Conservation (phyloP, 1,284 basidiomycete species). For the Boletus smithii region DNA sequence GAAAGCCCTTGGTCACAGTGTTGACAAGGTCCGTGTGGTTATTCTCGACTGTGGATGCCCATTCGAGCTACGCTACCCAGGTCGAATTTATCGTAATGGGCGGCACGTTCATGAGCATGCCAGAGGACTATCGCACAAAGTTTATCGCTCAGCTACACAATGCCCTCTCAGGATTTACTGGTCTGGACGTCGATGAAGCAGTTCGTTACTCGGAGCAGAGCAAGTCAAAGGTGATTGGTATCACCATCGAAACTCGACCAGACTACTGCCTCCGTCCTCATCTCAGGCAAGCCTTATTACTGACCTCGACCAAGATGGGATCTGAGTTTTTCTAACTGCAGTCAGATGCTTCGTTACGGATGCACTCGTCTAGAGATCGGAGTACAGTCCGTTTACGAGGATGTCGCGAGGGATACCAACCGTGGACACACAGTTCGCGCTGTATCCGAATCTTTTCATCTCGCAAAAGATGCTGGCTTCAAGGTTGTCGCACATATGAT, state of each 20-base stretch:
- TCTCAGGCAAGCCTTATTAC: conserved; percentile 55
- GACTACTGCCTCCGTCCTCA: conserved; percentile 98
- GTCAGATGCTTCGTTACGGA: conserved; percentile 98
- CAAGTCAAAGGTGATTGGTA: conserved; percentile 98
- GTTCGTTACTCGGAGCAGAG: conserved; percentile 94
- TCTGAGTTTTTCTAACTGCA: conserved; percentile 30
- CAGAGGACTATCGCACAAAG: conserved; percentile 90
- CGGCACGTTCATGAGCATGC: conserved; percentile 99
- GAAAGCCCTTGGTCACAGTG: conserved; percentile 90
- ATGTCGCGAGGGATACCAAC: conserved; percentile 98
- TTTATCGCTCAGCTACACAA: conserved; percentile 98
- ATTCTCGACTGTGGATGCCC: background rate
- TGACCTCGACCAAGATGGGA: background rate
- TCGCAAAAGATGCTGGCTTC: conserved; percentile 98
- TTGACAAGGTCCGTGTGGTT: conserved; percentile 77
- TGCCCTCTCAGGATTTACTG: conserved; percentile 93
- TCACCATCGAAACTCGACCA: conserved; percentile 98
- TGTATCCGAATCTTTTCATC: conserved; percentile 95
- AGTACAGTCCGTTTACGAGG: conserved; percentile 98
- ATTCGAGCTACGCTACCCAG: conserved; percentile 37
- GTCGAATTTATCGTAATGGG: conserved; percentile 99
- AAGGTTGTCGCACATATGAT: conserved; percentile 99
- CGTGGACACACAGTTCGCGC: conserved; percentile 97
- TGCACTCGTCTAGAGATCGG: conserved; percentile 98
- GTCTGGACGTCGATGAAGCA: conserved; percentile 94